phyloP scores from a whole-genome alignment of 2,329 filamentous ascomycete genomes.

The Trichoderma polysporum region DNA sequence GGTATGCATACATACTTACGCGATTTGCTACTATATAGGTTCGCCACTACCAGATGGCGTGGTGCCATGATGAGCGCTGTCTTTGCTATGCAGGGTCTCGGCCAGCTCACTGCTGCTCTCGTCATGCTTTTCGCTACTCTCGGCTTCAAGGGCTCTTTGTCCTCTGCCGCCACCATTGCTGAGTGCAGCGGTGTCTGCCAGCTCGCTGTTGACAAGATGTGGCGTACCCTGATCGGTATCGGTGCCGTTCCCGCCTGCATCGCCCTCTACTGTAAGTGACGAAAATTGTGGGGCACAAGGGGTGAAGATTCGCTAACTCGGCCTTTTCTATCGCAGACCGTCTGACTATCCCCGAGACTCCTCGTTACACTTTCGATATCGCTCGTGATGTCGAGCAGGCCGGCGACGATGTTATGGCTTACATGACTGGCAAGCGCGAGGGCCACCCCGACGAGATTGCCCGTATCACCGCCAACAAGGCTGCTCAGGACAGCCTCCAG shows the following conservation, averaged over 20 bases:
- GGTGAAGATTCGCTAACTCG: neutral
- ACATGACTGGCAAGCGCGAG: conserved; percentile 63
- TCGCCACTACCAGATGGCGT: conserved; percentile 81
- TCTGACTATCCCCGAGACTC: conserved; percentile 83
- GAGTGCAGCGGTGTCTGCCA: conserved; percentile 50
- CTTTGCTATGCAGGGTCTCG: conserved; percentile 84
- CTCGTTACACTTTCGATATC: conserved; percentile 84
- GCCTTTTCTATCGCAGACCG: conserved; percentile 43
- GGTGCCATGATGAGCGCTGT: conserved; percentile 86
- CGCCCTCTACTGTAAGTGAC: conserved; percentile 66
- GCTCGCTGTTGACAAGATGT: conserved; percentile 75
- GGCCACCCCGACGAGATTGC: conserved; percentile 65
- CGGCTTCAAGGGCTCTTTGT: conserved; percentile 66
- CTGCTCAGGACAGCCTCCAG: conserved; percentile 54
- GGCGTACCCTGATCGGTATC: conserved; percentile 77
- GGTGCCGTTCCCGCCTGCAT: conserved; percentile 78
- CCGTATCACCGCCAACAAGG: conserved; percentile 57
- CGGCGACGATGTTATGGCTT: conserved; percentile 70
- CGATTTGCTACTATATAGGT: conserved; percentile 26
- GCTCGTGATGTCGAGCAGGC: conserved; percentile 73
- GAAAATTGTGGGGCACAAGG: neutral
- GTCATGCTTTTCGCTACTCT: conserved; percentile 73
- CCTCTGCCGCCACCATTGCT: conserved; percentile 48
- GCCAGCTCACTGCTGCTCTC: conserved; percentile 73
- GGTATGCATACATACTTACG: neutral